These are phyloP conservation scores for Enterocytospora artemiae DNA, from an alignment of 371 early-diverging fungal genomes.

Conservation along the genomic window DNA sequence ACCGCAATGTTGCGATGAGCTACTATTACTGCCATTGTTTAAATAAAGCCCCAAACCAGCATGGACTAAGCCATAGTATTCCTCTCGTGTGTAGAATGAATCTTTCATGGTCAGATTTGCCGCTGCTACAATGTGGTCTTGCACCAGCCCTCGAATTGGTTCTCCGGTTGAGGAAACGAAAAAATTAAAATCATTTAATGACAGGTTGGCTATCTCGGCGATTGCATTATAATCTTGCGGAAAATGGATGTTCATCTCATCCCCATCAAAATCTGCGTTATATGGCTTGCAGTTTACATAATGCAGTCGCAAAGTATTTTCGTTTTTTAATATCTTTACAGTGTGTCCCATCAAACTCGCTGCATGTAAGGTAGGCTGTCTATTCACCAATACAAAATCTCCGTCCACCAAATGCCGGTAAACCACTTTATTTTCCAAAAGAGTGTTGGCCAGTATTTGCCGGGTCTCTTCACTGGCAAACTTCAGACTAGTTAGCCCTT, in stretches of 20 bases:
- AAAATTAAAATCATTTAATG: constrained; percentile 87
- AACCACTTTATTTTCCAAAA: constrained; percentile 61
- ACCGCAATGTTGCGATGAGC: too few relatives aligned
- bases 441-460: constrained; percentile 81
- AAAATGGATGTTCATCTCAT: constrained; percentile 99
- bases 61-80: constrained; percentile 82
- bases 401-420: constrained; percentile 86
- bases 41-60: constrained; percentile 62
- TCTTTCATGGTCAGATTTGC: constrained; percentile 79
- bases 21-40: background rate
- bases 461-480: constrained; percentile 72
- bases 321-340: constrained; percentile 83
- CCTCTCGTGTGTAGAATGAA: constrained; percentile 73
- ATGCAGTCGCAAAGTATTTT: constrained; percentile 97
- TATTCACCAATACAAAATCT: constrained; percentile 89
- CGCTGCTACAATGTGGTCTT: constrained; percentile 95
- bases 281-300: constrained; percentile 90
- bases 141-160: constrained; percentile 95
- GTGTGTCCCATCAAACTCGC: constrained; percentile 97
- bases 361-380: constrained; percentile 98
- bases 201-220: constrained; percentile 83
- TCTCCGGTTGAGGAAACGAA: constrained; percentile 88
- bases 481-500: constrained; percentile 64
- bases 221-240: constrained; percentile 88
- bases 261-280: constrained; percentile 99